Conservation (phyloP, 371 early-diverging fungal genomes). For the Mucor saturninus region DNA sequence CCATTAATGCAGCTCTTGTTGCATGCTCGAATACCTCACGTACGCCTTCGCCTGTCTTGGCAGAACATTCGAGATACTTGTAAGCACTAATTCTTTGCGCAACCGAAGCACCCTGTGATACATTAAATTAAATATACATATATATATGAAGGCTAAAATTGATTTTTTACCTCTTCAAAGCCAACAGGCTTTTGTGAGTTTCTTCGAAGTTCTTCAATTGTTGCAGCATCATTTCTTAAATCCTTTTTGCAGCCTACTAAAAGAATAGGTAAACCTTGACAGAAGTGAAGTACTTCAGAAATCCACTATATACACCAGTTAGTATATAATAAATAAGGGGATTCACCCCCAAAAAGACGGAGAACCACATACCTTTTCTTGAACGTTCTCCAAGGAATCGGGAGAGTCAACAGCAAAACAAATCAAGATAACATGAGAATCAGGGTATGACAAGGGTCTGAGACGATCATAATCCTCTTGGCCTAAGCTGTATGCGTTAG, state of each 20-base stretch:
- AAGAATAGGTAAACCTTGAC: constrained; percentile 86
- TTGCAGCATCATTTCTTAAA: constrained; percentile 80
- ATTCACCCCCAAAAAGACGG: constrained; percentile 8
- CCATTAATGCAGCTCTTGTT: constrained; percentile 84
- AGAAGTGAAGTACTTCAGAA: constrained; percentile 90
- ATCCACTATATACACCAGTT: constrained; percentile 66
- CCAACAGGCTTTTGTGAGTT: constrained; percentile 83
- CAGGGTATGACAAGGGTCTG: constrained; percentile 96
- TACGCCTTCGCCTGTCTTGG: constrained; percentile 91
- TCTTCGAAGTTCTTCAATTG: constrained; percentile 79
- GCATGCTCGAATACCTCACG: constrained; percentile 94
- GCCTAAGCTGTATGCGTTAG: constrained; percentile 50
- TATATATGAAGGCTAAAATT: neutral
- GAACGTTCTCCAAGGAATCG: constrained; percentile 94
- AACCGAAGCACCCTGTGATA: constrained; percentile 39
- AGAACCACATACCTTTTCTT: constrained; percentile 67
- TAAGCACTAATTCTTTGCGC: constrained; percentile 86
- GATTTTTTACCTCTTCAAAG: constrained; percentile 68
- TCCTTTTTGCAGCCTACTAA: constrained; percentile 94
- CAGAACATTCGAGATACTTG: constrained; percentile 96
- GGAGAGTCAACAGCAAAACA: constrained; percentile 94
- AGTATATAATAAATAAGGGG: no score
- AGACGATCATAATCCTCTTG: constrained; percentile 96
- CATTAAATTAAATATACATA: constrained; percentile 9
- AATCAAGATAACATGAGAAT: constrained; percentile 96